Evolutionary conservation across 2,329 filamentous ascomycete species (phyloP), one percentile per base, ranked within the genome.

Genomic region (Xylaria multiplex): DNA sequence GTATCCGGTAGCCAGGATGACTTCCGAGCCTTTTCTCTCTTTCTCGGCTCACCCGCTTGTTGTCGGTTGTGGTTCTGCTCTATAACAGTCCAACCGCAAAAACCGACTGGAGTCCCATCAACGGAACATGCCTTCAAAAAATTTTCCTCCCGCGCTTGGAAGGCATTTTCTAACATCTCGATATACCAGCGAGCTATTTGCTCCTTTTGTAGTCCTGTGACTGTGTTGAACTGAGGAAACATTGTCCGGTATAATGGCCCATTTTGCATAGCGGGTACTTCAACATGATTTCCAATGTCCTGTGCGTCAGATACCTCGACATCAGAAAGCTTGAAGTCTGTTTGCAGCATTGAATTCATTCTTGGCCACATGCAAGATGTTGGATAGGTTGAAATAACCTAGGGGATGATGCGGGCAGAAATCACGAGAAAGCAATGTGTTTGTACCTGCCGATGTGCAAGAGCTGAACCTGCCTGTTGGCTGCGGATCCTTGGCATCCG

Each of bases 71-170:
- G n/a, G 55, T 62, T 65, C 45, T 56, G 61, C 43, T 65, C 57
- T 64, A 66, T 68, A 63, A 66, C 48, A 59, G 61, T 66, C 68
- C 68, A 70, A 59, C 66, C 68, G 59, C 64, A 70, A 49, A 68
- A 70, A 27, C 66, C 66, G 37, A 70, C 59, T 49, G 55, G 66
- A 43, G 55, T 65, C 24, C 64, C 63, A 62, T 68, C 52, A 61
- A 62, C 45, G 11, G 63, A 68, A 45, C 54, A 63, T 65, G 37
- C 64, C 46, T 70, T 70, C 46, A 68, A 67, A 59, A 65, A 67
- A 24, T 30, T 60, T 63, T 67, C 61, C 50, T 60, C 35, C 50
- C 54, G 50, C 46, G 53, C 53, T 52, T 65, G 40, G 42, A 68
- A 63, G 32, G 63, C 64, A 66, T 68, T 50, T 65, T 70, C 55